A percentile compares a stretch with the other conserved stretches of the same genome.
phyloP scores from a whole-genome alignment of 208 protist species.

The Trypanosoma rangeli region DNA sequence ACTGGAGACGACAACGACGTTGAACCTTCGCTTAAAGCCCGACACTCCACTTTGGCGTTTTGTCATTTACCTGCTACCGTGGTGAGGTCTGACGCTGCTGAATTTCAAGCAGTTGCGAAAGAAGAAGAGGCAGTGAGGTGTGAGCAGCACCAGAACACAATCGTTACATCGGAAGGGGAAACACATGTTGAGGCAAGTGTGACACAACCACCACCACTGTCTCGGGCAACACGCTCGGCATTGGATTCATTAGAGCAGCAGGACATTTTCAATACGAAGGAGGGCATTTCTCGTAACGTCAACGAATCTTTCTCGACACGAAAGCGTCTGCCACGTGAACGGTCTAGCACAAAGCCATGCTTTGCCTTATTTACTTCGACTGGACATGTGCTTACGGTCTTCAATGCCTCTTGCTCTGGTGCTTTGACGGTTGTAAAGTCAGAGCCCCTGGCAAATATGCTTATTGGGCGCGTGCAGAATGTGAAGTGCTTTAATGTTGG shows the following conservation, averaged over 20 bases:
- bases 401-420: constrained; percentile 4
- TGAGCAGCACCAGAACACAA: neutral
- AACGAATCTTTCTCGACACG: neutral
- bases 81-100: neutral
- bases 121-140: neutral
- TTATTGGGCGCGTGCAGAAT: constrained; percentile 10
- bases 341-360: neutral
- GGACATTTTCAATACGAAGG: neutral
- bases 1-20: neutral
- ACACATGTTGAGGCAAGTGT: neutral
- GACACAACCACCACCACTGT: neutral
- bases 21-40: neutral
- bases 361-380: constrained; percentile 24
- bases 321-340: neutral
- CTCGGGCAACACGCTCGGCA: neutral
- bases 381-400: constrained; percentile 28
- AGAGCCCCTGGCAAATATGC: constrained; percentile 10
- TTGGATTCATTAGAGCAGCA: neutral
- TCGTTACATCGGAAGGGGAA: neutral
- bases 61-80: neutral
- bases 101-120: neutral
- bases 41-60: neutral
- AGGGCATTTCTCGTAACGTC: neutral
- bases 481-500: neutral
- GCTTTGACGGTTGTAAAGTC: constrained; percentile 1